These are phyloP conservation scores for Aspergillus biplanus DNA, from an alignment of 495 filamentous ascomycete genomes.

Conservation along the genomic window DNA sequence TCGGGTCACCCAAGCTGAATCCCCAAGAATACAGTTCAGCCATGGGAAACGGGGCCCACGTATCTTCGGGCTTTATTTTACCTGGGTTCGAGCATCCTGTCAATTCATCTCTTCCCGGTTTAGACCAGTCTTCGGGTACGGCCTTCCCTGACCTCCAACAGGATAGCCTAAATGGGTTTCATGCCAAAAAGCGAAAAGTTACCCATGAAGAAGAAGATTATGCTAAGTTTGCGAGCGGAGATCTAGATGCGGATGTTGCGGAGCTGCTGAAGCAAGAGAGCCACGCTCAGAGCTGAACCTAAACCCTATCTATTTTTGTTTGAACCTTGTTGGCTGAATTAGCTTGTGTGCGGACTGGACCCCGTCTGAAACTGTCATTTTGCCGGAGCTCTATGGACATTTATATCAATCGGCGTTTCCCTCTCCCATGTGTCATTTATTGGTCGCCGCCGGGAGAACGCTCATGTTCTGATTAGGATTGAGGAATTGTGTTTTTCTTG, in stretches of 20 bases:
- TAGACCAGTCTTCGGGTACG: conserved; percentile 51
- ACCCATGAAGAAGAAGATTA: conserved; percentile 71
- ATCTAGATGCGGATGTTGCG: conserved; percentile 81
- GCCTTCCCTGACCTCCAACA: conserved; percentile 36
- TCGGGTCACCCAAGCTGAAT: conserved; percentile 46
- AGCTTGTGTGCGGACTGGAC: no score
- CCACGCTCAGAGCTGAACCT: conserved; percentile 7
- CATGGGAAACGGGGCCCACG: conserved; percentile 32
- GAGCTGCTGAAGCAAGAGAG: conserved; percentile 69
- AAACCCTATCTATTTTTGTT: no score
- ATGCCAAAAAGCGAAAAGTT: conserved; percentile 75
- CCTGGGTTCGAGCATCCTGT: conserved; percentile 39
- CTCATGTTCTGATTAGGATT: no score
- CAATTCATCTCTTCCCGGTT: conserved; percentile 48
- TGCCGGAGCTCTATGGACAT: no score
- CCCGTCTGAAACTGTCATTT: no score
- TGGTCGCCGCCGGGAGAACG: no score
- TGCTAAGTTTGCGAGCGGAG: conserved; percentile 67
- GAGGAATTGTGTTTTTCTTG: no score
- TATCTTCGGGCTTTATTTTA: conserved; percentile 33
- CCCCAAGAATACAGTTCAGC: conserved; percentile 28
- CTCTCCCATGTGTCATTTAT: no score
- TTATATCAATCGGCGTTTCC: no score
- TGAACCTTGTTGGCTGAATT: no score
- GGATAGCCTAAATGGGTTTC: conserved; percentile 40